Conservation (phyloP, 208 protist genomes). For the Trichomonas vaginalis region DNA sequence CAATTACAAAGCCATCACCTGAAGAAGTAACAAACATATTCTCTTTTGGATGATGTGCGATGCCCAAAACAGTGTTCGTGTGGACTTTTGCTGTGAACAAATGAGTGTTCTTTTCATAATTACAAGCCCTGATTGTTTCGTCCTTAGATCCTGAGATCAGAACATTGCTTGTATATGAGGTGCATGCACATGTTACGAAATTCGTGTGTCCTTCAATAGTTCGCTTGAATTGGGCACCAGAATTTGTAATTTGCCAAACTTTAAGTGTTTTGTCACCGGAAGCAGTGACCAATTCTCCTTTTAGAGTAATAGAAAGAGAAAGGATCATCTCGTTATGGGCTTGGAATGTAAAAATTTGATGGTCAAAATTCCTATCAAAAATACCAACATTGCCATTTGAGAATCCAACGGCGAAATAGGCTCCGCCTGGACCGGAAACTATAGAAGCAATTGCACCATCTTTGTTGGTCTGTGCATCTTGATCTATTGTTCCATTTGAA, state of each 20-base stretch:
- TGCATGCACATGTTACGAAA: neutral
- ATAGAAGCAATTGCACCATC: neutral
- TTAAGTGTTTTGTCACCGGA: neutral
- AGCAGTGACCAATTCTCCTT: neutral
- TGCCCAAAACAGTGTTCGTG: neutral
- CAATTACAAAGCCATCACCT: neutral
- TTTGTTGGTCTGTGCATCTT: neutral
- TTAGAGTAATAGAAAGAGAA: neutral
- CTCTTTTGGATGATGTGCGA: neutral
- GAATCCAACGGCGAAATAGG: neutral
- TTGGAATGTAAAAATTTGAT: neutral
- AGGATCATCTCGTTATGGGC: neutral
- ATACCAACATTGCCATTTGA: neutral
- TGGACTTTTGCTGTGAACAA: neutral
- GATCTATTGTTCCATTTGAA: neutral
- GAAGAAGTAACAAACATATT: neutral
- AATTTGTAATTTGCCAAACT: neutral
- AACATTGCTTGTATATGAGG: neutral
- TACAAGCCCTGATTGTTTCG: neutral
- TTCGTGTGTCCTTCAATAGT: neutral
- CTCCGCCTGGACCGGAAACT: neutral
- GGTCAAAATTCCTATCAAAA: neutral
- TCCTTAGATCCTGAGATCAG: neutral
- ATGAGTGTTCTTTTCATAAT: neutral
- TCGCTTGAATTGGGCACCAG: neutral